phyloP scores from a whole-genome alignment of 169 alveolate genomes.

The Sarcocystis neurona region DNA sequence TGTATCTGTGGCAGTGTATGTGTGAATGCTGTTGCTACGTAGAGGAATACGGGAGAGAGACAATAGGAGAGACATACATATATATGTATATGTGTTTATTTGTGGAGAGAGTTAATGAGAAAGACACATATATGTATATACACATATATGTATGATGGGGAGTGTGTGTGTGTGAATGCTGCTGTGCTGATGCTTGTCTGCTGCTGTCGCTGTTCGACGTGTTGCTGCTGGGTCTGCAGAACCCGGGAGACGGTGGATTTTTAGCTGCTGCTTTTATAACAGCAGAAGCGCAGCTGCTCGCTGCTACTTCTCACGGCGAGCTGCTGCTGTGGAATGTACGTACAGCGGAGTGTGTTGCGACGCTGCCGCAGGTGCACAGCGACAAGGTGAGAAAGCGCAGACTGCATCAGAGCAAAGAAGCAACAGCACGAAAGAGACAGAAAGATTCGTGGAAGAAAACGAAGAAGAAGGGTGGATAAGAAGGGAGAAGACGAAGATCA shows the following conservation, averaged over 20 bases:
- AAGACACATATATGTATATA: conserved; percentile 75
- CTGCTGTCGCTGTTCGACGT: conserved; percentile 70
- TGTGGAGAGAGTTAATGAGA: too few species aligned
- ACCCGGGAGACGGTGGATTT: conserved; percentile 86
- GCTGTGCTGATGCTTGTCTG: background rate
- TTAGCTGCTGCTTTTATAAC: conserved; percentile 76
- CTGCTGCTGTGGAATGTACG: conserved; percentile 84
- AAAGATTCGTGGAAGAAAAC: too few species aligned
- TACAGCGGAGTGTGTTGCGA: conserved; percentile 81
- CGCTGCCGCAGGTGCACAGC: conserved; percentile 78
- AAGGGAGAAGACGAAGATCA: too few species aligned
- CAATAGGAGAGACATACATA: too few species aligned
- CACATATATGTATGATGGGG: conserved; percentile 53
- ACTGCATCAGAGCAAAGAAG: background rate
- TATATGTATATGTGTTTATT: too few species aligned
- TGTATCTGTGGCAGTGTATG: too few species aligned
- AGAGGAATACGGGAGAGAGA: too few species aligned
- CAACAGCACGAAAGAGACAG: too few species aligned
- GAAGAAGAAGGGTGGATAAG: too few species aligned
- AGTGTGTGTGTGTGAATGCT: background rate
- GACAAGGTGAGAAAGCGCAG: conserved; percentile 73
- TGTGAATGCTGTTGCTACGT: too few species aligned
- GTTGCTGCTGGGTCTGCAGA: conserved; percentile 76
- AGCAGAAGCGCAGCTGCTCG: conserved; percentile 80
- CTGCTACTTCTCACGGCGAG: conserved; percentile 84